Conservation (phyloP, 495 filamentous ascomycete species). For the Penicillium malachiteum region DNA sequence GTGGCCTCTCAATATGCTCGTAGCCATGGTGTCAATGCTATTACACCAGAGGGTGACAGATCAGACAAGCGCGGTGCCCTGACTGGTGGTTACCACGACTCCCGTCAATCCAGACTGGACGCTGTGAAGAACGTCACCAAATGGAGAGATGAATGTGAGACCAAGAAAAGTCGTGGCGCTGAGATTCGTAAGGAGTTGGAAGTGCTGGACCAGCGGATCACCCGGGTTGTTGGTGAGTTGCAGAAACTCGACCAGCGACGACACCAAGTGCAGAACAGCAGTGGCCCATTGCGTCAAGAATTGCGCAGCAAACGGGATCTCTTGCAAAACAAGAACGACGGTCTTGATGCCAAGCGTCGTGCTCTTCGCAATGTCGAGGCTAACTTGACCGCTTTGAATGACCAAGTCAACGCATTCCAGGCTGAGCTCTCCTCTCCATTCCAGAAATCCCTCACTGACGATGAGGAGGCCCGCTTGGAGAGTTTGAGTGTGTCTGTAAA, state of each 20-base stretch:
- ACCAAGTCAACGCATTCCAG: constrained; percentile 70
- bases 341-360: constrained; percentile 67
- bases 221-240: constrained; percentile 71
- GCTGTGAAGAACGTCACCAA: constrained; percentile 74
- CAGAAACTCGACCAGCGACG: constrained; percentile 80
- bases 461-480: constrained; percentile 81
- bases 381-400: constrained; percentile 70
- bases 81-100: constrained; percentile 89
- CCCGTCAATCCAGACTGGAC: constrained; percentile 76
- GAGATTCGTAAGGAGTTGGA: constrained; percentile 69
- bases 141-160: constrained; percentile 73
- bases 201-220: constrained; percentile 80
- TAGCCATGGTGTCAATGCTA: constrained; percentile 85
- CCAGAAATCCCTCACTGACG: constrained; percentile 80
- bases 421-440: constrained; percentile 81
- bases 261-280: constrained; percentile 76
- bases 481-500: constrained; percentile 65
- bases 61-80: constrained; percentile 92
- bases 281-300: constrained; percentile 73
- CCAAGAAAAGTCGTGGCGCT: constrained; percentile 52
- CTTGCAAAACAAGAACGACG: constrained; percentile 70
- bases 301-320: constrained; percentile 67
- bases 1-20: constrained; percentile 86
- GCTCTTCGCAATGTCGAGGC: constrained; percentile 72
- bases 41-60: constrained; percentile 91